phyloP scores from a whole-genome alignment of 106 monocot genomes.

The Acorus gramineus region DNA sequence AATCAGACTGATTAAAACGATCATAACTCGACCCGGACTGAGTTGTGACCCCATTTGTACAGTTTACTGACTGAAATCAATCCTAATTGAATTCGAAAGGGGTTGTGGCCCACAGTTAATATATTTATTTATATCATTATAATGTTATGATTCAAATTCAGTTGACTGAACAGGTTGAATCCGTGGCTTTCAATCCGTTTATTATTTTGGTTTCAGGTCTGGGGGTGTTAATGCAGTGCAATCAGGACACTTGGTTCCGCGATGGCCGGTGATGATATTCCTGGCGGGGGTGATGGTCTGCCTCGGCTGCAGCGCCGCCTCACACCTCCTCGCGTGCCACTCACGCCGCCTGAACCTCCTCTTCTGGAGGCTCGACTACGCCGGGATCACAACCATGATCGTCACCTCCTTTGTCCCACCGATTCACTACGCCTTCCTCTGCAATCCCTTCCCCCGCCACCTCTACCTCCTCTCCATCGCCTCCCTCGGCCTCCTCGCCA shows the following conservation, averaged over 20 bases:
- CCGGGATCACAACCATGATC: slow-evolving; percentile 88
- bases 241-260: slow-evolving; percentile 17
- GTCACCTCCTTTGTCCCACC: slow-evolving; percentile 85
- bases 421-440: slow-evolving; percentile 82
- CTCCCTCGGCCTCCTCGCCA: slow-evolving; percentile 33
- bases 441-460: slow-evolving; percentile 44
- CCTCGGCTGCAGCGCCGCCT: slow-evolving; percentile 55
- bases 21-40: too few relatives aligned
- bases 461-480: slow-evolving; percentile 67
- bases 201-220: not conserved
- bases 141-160: too few relatives aligned
- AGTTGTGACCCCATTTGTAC: too few relatives aligned
- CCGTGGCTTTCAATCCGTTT: not conserved
- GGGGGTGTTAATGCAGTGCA: not conserved
- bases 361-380: slow-evolving; percentile 87
- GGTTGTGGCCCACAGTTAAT: too few relatives aligned
- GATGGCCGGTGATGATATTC: slow-evolving; percentile 83
- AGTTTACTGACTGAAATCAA: too few relatives aligned
- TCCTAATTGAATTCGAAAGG: too few relatives aligned
- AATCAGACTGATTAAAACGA: too few relatives aligned
- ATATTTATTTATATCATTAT: too few relatives aligned
- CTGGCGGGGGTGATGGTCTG: slow-evolving; percentile 65
- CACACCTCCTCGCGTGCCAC: slow-evolving; percentile 92
- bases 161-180: too few relatives aligned
- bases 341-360: slow-evolving; percentile 62